Percentiles rank a stretch among this genome's conserved stretches.
Evolutionary conservation across 805 yeast genomes (phyloP).

Genomic region (Candida sonorensis): DNA sequence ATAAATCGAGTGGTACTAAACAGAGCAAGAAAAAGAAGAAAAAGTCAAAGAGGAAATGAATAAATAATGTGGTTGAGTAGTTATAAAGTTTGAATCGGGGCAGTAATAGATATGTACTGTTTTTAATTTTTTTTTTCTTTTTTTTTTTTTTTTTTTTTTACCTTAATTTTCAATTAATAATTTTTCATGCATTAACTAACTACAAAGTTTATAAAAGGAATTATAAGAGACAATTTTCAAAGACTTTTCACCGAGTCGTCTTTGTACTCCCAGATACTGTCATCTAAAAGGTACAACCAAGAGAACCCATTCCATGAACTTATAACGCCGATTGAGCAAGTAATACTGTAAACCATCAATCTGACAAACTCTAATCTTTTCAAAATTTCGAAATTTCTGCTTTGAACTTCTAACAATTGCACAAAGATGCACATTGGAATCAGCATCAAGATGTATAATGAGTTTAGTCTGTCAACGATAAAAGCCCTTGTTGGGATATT

Average conservation of each 20-base stretch:
- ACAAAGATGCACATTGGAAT: slow-evolving; percentile 50
- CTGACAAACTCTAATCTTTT: slow-evolving; percentile 65
- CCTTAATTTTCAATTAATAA: too few species aligned
- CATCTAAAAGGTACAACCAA: slow-evolving; percentile 85
- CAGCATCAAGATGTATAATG: slow-evolving; percentile 61
- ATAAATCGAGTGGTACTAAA: background rate
- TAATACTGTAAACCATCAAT: slow-evolving; percentile 76
- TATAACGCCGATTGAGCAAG: slow-evolving; percentile 80
- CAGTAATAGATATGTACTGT: background rate
- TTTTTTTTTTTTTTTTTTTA: too few species aligned
- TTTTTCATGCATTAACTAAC: too few species aligned
- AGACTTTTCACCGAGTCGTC: too few species aligned
- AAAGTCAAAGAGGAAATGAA: slow-evolving; percentile 2
- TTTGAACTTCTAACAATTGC: slow-evolving; percentile 47
- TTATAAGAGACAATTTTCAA: too few species aligned
- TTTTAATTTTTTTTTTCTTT: too few species aligned
- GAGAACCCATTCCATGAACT: slow-evolving; percentile 83
- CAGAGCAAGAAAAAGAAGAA: slow-evolving; percentile 1
- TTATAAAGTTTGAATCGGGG: too few species aligned
- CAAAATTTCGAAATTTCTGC: slow-evolving; percentile 44
- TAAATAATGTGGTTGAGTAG: too few species aligned
- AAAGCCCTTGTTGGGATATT: slow-evolving; percentile 43
- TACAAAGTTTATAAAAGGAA: too few species aligned
- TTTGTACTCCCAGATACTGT: slow-evolving; percentile 48
- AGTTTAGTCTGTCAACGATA: slow-evolving; percentile 62